Conservation (phyloP, 1,284 basidiomycete species). For the Dichomitus squalens region DNA sequence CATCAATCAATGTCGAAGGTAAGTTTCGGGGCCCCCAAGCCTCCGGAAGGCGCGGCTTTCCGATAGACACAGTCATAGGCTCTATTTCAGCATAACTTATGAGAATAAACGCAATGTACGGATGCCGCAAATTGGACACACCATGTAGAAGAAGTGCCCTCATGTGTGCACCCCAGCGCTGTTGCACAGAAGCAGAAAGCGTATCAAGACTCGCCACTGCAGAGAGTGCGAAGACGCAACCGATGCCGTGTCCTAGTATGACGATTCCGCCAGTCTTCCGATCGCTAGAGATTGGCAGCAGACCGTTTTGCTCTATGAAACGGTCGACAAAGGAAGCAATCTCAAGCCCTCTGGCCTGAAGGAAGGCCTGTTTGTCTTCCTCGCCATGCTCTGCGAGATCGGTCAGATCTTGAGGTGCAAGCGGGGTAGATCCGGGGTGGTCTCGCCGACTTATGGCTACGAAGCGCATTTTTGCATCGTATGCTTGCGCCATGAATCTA, state of each 20-base stretch:
- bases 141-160: constrained; percentile 36
- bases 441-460: constrained; percentile 30
- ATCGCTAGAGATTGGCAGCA: constrained; percentile 33
- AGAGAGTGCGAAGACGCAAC: constrained; percentile 28
- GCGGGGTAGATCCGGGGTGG: constrained; percentile 18
- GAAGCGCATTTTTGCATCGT: constrained; percentile 24
- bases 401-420: constrained; percentile 24
- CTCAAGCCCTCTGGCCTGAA: constrained; percentile 35
- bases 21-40: constrained; percentile 23
- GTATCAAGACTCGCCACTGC: constrained; percentile 30
- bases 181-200: constrained; percentile 24
- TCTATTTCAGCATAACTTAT: constrained; percentile 24
- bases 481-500: constrained; percentile 19
- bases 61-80: constrained; percentile 29
- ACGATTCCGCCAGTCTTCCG: constrained; percentile 35
- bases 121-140: constrained; percentile 15
- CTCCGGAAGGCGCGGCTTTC: constrained; percentile 19
- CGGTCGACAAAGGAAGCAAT: constrained; percentile 35
- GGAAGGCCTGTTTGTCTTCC: constrained; percentile 18
- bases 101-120: neutral
- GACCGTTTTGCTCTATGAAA: constrained; percentile 31
- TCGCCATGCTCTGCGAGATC: constrained; percentile 20
- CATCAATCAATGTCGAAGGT: constrained; percentile 23
- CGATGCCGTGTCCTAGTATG: constrained; percentile 43
- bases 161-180: constrained; percentile 27